Conservation (phyloP, 805 yeast species). For the Saccharomyces mikatae region DNA sequence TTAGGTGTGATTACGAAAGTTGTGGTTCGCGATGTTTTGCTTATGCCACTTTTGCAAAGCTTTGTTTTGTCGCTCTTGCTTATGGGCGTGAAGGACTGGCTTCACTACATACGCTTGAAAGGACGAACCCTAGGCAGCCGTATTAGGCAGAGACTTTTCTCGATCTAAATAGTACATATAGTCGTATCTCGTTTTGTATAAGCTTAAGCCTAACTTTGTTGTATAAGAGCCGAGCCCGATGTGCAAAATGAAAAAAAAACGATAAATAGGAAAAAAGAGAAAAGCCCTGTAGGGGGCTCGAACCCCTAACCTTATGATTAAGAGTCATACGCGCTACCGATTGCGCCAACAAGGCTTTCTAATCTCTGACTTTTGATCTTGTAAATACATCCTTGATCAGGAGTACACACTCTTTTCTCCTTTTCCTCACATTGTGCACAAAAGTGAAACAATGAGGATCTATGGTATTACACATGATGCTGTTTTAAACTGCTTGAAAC, state of each 20-base stretch:
- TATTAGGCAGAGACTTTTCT: neutral
- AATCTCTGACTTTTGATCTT: too few species aligned
- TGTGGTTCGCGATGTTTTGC: conserved; percentile 41
- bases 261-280: neutral
- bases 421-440: neutral
- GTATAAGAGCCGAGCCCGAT: neutral
- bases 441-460: neutral
- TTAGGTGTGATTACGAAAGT: conserved; percentile 37
- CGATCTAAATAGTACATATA: neutral
- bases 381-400: too few species aligned
- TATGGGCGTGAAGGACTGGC: neutral
- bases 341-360: neutral
- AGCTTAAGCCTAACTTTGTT: neutral
- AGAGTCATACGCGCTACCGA: neutral
- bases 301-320: neutral
- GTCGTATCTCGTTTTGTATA: neutral
- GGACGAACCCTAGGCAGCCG: neutral
- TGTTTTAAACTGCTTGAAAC: too few species aligned
- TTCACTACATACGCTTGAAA: neutral
- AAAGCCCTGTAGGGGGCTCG: neutral
- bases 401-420: too few species aligned
- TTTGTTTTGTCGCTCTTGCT: conserved; percentile 24
- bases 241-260: neutral
- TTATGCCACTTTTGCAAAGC: conserved; percentile 51
- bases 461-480: too few species aligned